Conservation (phyloP, 176 grass and related monocot species). For the Dactylis glomerata region DNA sequence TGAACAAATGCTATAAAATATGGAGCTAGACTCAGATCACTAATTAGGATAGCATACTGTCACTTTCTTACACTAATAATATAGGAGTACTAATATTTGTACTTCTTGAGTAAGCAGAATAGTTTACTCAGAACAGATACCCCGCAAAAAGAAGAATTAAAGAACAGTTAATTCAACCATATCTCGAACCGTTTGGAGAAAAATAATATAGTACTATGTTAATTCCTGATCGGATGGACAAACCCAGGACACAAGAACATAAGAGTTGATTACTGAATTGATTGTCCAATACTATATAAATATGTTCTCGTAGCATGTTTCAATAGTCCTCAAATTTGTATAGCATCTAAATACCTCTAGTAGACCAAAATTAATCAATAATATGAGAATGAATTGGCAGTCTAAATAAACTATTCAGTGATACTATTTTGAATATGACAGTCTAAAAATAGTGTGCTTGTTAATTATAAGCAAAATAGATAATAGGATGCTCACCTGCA, state of each 20-base stretch:
- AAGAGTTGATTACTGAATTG: background rate
- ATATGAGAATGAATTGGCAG: background rate
- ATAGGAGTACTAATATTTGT: background rate
- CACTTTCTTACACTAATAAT: background rate
- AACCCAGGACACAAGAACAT: background rate
- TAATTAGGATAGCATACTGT: background rate
- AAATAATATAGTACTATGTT: background rate
- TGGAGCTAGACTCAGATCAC: background rate
- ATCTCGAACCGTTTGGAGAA: background rate
- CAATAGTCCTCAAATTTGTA: background rate
- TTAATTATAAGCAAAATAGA: slow-evolving; percentile 19
- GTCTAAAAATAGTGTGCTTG: background rate
- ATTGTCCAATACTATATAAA: background rate
- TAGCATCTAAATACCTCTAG: slow-evolving; percentile 15
- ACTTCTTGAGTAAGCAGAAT: background rate
- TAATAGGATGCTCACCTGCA: slow-evolving; percentile 64
- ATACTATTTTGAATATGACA: background rate
- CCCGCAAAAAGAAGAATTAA: background rate
- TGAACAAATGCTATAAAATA: background rate
- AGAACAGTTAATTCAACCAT: background rate
- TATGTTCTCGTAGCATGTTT: background rate
- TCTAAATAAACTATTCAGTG: background rate
- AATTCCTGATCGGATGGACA: background rate
- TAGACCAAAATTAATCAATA: background rate
- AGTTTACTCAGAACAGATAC: background rate